Base-by-base conservation (phyloP, 345 rosid species). In the Hibiscus mutabilis region DNA sequence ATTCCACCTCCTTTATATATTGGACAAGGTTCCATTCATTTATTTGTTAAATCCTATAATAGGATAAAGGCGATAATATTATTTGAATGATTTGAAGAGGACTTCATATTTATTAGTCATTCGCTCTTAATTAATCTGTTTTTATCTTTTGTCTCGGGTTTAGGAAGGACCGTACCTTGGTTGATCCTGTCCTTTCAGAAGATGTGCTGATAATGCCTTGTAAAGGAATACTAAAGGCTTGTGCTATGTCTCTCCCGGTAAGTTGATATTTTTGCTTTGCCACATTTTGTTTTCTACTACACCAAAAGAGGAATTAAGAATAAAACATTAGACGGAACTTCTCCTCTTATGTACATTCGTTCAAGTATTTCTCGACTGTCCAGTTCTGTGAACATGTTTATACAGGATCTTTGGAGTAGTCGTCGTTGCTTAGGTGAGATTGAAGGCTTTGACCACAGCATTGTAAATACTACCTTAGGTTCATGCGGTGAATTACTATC, bases 161-260 rank as follows among this genome's bases (percentile, higher is more conserved):
- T 74, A 95, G 99, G 97, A 95, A 85, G 79, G 92, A 89, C 53
- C 78, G 97, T 77, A 86, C 96, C 25, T 72, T 79, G 76, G 87
- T 90, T 66, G 93, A 88, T 64, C 71, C 87, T 51, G 53, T 86
- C 66, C 92, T 92, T 56, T 82, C 96, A 16, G 71, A 86, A 78
- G 87, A 85, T 62, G 87, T 78, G 11, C 52, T 82, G 77, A 77
- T 92, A 79, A 81, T 89, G 87, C 97, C 99, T 37, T 83, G 86
- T 75, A 92, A 89, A 78, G 97, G 93, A 75, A 72, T 86, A 73
- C 58, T 95, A 82, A 90, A 82, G 82, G 90, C 88, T 37, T 88
- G 97, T 78, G 96, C 92, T 18, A 83, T 95, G 93, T 89, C 84
- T 76, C 88, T 90, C 13, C 97, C 96, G 2, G 99, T 95, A 79